These are phyloP conservation scores for Leccinum pachyderme DNA, from an alignment of 1,284 basidiomycete species.

Conservation along the genomic window DNA sequence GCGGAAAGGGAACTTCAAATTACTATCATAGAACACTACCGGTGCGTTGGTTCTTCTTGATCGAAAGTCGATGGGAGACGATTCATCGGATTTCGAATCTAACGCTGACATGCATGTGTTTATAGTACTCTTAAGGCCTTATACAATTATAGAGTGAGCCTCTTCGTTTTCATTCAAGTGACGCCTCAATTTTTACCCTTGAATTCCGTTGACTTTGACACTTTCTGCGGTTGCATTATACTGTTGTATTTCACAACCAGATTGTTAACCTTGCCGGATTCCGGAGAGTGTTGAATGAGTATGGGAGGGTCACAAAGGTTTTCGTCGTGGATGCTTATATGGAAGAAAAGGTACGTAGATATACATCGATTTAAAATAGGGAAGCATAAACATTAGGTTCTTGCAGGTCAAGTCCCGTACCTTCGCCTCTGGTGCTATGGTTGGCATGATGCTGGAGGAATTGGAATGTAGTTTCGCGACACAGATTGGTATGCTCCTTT, in stretches of 20 bases:
- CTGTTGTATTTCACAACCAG: constrained; percentile 35
- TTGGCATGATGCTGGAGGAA: constrained; percentile 70
- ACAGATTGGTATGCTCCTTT: constrained; percentile 61
- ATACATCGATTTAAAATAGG: background rate
- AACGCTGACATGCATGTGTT: constrained; percentile 15
- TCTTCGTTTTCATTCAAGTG: background rate
- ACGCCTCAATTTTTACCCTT: background rate
- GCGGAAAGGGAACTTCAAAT: constrained; percentile 83
- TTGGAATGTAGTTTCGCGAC: constrained; percentile 73
- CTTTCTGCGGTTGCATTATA: background rate
- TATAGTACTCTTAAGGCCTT: constrained; percentile 70
- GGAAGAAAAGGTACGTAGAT: constrained; percentile 56
- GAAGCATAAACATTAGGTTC: background rate
- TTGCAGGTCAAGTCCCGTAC: constrained; percentile 60
- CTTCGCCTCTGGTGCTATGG: constrained; percentile 59
- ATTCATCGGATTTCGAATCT: background rate
- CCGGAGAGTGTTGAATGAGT: constrained; percentile 90
- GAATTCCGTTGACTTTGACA: background rate
- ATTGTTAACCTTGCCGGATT: constrained; percentile 89
- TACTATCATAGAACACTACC: constrained; percentile 85
- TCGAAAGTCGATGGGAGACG: background rate
- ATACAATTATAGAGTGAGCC: constrained; percentile 81
- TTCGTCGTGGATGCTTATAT: constrained; percentile 70
- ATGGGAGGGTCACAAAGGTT: constrained; percentile 81
- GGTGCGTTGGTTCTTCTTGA: constrained; percentile 40